These are phyloP conservation scores for Pisolithus microcarpus DNA, from an alignment of 768 basidiomycete species.

Conservation along the genomic window DNA sequence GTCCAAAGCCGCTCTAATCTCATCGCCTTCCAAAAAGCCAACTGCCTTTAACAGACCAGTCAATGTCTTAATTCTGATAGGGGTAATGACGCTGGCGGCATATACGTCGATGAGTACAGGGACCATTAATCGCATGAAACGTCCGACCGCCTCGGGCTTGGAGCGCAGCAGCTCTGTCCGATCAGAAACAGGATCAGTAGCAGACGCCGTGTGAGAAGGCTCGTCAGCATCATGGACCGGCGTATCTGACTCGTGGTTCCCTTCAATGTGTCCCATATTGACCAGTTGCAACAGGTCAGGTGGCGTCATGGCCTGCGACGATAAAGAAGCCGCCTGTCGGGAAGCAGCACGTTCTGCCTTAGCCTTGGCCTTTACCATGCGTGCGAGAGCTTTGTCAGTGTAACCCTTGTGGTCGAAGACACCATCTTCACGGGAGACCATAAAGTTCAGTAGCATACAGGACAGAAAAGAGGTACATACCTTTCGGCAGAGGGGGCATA, in stretches of 20 bases:
- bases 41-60: conserved; percentile 86
- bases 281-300: conserved; percentile 14
- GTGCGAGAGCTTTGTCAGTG: conserved; percentile 75
- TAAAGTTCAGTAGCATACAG: neutral
- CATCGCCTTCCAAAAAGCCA: conserved; percentile 75
- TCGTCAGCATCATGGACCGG: conserved; percentile 39
- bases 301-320: conserved; percentile 19
- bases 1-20: conserved; percentile 66
- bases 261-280: conserved; percentile 14
- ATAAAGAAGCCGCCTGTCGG: conserved; percentile 41
- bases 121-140: conserved; percentile 83
- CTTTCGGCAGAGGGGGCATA: conserved; percentile 89
- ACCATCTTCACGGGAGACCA: conserved; percentile 53
- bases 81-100: conserved; percentile 88
- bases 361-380: conserved; percentile 73
- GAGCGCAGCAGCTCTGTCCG: conserved; percentile 71
- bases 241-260: conserved; percentile 26
- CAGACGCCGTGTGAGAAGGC: conserved; percentile 26
- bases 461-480: conserved; percentile 31
- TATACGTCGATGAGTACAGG: conserved; percentile 98
- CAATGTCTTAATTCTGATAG: conserved; percentile 83
- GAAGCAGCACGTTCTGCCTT: conserved; percentile 75
- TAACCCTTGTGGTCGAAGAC: conserved; percentile 91
- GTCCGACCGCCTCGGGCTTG: conserved; percentile 66
- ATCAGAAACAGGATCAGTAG: conserved; percentile 35